Base-by-base conservation (phyloP, 768 basidiomycete species). In the Termitomyces eurrhizus region DNA sequence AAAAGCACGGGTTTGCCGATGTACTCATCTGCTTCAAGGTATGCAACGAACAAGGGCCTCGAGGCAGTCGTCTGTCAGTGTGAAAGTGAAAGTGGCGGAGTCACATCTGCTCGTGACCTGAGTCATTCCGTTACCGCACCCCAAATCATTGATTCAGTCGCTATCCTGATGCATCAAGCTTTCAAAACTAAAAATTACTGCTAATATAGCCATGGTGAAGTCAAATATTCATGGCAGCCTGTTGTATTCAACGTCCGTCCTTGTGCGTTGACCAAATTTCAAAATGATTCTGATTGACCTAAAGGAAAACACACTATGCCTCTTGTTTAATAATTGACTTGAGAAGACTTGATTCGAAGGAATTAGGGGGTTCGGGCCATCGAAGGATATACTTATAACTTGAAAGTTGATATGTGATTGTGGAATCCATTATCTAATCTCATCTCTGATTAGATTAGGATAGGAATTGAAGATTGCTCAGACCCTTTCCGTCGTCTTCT, bases 1-100 rank as follows among this genome's bases (percentile, higher is more conserved):
- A 86, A 70, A 81, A 79, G 67, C 74, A 79, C 1, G 78, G 72
- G 63, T 75, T 75, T 26, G 73, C 66, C 61, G 77, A 65, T 48
- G 74, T 73, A 69, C 69, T 77, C 78, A 80, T 81, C 50, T 41
- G 41, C 50, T 41, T 53, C 24, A 48, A 37, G 1, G n/a, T 24
- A 33, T 33, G 57, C 26, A 44, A 7, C 59, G 36, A 44, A 58
- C 52, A 46, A 48, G 57, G 51, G 63, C 37, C 56, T 55, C 56
- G 65, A 66, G 65, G 67, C 58, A 57, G 55, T 42, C n/a, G 29
- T 5, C 32, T 51, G 59, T 61, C 60, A 51, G 53, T 42, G 42
- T 42, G 42, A 44, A 44, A 57, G 58, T 50, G 55, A 21, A 62
- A 57, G 35, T 59, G 48, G 48, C 48, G 56, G 52, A 55, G 58